A percentile compares a stretch with the other conserved stretches of the same genome.
Conservation (phyloP, 2,329 filamentous ascomycete genomes). For the Epichloe scottii region DNA sequence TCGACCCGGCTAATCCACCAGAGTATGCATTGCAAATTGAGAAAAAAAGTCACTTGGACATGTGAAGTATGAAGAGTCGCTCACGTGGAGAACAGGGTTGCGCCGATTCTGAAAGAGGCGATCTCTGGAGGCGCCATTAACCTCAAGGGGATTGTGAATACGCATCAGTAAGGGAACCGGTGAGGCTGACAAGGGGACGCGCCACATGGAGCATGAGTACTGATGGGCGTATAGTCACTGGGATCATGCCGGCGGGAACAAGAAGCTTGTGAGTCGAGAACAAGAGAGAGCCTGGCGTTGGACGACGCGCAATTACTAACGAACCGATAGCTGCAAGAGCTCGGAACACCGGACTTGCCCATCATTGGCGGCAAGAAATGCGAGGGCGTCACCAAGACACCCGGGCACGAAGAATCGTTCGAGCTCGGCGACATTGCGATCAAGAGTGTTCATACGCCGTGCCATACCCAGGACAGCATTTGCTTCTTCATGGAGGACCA, state of each 20-base stretch:
- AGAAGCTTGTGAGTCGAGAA: conserved; percentile 42
- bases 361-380: conserved; percentile 87
- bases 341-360: conserved; percentile 49
- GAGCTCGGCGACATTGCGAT: conserved; percentile 73
- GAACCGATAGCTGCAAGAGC: conserved; percentile 22
- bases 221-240: conserved; percentile 52
- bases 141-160: conserved; percentile 84
- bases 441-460: conserved; percentile 85
- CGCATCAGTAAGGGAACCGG: conserved; percentile 71
- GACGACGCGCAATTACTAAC: no score
- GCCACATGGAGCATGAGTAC: not conserved
- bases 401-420: conserved; percentile 63
- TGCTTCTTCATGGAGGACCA: conserved; percentile 87
- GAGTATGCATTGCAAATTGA: conserved; percentile 41
- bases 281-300: no score
- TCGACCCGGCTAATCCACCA: conserved; percentile 67
- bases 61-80: not conserved
- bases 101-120: conserved; percentile 58
- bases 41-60: not conserved
- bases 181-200: not conserved
- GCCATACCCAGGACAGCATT: conserved; percentile 96
- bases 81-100: conserved; percentile 32
- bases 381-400: conserved; percentile 64
- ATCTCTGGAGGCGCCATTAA: conserved; percentile 63
- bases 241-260: conserved; percentile 90